Percentiles rank a stretch among this genome's conserved stretches.
These are phyloP conservation scores for Heteromeles arbutifolia DNA, from an alignment of 306 rosid species.

Conservation along the genomic window DNA sequence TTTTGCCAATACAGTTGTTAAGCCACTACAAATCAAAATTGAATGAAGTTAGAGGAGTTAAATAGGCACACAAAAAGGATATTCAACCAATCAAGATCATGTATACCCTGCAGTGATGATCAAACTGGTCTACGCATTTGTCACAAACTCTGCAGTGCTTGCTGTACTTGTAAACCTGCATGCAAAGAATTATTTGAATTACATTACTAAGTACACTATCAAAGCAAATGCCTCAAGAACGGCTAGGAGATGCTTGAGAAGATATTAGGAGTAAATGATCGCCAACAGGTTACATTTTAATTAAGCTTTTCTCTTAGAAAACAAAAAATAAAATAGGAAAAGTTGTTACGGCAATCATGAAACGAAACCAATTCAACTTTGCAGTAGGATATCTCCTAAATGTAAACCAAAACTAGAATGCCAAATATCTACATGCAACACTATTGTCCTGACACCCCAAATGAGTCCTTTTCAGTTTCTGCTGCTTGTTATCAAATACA, in stretches of 20 bases:
- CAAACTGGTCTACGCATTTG: conserved; percentile 87
- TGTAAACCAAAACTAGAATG: conserved; percentile 3
- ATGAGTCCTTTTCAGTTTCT: background rate
- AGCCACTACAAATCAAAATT: conserved; percentile 71
- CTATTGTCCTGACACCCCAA: background rate
- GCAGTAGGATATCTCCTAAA: background rate
- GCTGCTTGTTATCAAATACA: background rate
- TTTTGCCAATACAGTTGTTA: conserved; percentile 87
- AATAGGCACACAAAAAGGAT: background rate
- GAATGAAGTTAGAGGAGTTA: conserved; percentile 16
- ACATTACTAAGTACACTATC: background rate
- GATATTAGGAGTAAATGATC: background rate
- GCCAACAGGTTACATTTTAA: conserved; percentile 2
- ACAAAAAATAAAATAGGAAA: background rate
- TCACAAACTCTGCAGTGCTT: conserved; percentile 98
- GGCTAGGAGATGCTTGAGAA: background rate
- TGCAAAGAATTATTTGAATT: conserved; percentile 7
- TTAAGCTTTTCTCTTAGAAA: background rate
- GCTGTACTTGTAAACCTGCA: conserved; percentile 94
- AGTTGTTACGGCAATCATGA: background rate
- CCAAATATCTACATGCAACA: conserved; percentile 6
- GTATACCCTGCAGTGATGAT: conserved; percentile 97
- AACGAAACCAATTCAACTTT: background rate
- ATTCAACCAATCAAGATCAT: conserved; percentile 5
- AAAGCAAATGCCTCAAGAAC: background rate